Evolutionary conservation across 2,329 filamentous ascomycete species (phyloP), one percentile per base, ranked within the genome.

Genomic region (Fusarium sp.): DNA sequence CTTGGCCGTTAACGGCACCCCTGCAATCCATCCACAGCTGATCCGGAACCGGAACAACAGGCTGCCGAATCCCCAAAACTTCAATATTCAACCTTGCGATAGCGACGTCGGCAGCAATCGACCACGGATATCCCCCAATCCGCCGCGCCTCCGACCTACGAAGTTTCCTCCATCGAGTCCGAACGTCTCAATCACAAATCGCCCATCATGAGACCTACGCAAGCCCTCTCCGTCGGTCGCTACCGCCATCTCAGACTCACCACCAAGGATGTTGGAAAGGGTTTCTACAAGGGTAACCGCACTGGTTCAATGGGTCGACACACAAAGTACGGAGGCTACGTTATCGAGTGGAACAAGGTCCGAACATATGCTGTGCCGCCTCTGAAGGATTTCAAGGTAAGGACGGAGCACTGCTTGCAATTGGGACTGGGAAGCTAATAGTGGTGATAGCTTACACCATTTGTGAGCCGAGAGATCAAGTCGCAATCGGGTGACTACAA

Each of bases 221-320:
- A 87, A 75, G 78, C 83, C 68, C 89, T 97, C 74, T 85, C 86
- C 73, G 82, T 89, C 75, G 82, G 89, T 77, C 86, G 87, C 59
- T 87, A 93, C 75, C 87, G 90, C 80, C 93, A 95, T 76, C 84
- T 94, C 61, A 86, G 87, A 53, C 87, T 99, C 75, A 97, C 93
- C 14, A 97, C 95, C 71, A 99, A 99, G 82, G 90, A 96, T 80
- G 90, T 95, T 78, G 92, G 91, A 79, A 93, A 93, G 77, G 95
- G 94, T 72, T 99, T 90, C 88, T 99, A 99, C 89, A 98, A 98
- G 86, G 96, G 96, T 77, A 97, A 92, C 74, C 87, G 94, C 46
- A 91, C 93, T 1, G 96, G 96, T 3, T 89, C 92, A 41, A 94
- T 96, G 89, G 96, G 96, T 79, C 82, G 84, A 15, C 93, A 96